These are phyloP conservation scores for Ambrosia trifida DNA, from an alignment of 129 eudicot genomes.

Conservation along the genomic window DNA sequence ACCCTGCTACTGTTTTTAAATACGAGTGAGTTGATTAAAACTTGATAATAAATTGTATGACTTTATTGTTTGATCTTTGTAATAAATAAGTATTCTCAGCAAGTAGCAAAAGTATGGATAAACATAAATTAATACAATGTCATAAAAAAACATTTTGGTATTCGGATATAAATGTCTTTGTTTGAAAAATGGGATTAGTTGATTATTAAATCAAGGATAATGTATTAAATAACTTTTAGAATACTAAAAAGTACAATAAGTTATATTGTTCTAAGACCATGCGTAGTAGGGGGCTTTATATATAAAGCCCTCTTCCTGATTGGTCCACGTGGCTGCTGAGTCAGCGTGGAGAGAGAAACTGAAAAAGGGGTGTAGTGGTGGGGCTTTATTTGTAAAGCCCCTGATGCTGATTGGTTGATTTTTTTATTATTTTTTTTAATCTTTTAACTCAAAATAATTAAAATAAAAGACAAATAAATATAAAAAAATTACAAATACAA, in stretches of 20 bases:
- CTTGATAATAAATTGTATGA: not conserved
- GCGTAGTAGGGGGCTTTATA: too few relatives aligned
- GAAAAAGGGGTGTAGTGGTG: too few relatives aligned
- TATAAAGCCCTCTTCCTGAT: too few relatives aligned
- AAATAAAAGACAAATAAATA: too few relatives aligned
- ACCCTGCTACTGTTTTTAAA: not conserved
- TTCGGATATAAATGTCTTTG: not conserved
- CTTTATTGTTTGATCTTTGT: not conserved
- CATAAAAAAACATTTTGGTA: not conserved
- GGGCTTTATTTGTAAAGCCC: too few relatives aligned
- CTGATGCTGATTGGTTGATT: too few relatives aligned
- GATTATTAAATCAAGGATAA: not conserved
- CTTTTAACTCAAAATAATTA: too few relatives aligned
- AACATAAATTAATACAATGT: not conserved
- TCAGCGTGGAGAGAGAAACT: too few relatives aligned
- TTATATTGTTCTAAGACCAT: constrained; percentile 8
- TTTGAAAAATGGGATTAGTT: not conserved
- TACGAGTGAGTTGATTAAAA: not conserved
- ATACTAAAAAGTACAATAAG: not conserved
- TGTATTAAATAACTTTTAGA: constrained; percentile 3
- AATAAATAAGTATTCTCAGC: not conserved
- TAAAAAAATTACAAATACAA: too few relatives aligned
- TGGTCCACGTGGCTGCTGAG: too few relatives aligned
- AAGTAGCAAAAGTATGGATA: not conserved
- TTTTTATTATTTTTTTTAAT: too few relatives aligned